phyloP scores from a whole-genome alignment of 2,329 filamentous ascomycete species.

The Rhynchosporium secalis region DNA sequence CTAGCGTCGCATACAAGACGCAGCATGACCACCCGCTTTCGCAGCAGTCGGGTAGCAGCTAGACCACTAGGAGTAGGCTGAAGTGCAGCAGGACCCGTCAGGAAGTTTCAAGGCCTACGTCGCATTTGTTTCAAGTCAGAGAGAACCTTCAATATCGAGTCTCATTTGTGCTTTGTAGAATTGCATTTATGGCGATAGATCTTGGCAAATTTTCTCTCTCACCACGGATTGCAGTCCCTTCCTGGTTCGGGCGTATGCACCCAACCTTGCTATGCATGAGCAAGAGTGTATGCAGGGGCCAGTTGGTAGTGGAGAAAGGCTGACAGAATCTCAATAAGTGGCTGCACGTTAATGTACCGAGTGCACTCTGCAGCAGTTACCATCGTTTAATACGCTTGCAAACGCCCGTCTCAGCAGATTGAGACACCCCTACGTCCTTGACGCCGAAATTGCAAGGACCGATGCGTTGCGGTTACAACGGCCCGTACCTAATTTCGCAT shows the following conservation, averaged over 20 bases:
- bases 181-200: neutral
- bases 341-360: slow-evolving; percentile 10
- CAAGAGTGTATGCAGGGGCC: slow-evolving; percentile 21
- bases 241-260: slow-evolving; percentile 9
- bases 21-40: slow-evolving; percentile 11
- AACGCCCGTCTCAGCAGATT: slow-evolving; percentile 6
- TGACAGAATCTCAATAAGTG: slow-evolving; percentile 9
- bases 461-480: slow-evolving; percentile 29
- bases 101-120: neutral
- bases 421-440: slow-evolving; percentile 14
- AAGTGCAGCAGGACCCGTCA: slow-evolving; percentile 5
- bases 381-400: slow-evolving; percentile 12
- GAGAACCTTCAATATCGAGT: neutral
- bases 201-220: slow-evolving; percentile 2
- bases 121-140: neutral
- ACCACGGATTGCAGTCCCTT: slow-evolving; percentile 1
- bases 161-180: neutral
- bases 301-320: slow-evolving; percentile 4
- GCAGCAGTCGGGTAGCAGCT: slow-evolving; percentile 15
- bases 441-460: slow-evolving; percentile 18
- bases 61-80: slow-evolving; percentile 15
- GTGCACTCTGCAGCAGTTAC: slow-evolving; percentile 13
- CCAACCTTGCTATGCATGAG: slow-evolving; percentile 17
- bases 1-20: slow-evolving; percentile 10
- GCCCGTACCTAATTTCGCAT: slow-evolving; percentile 21